Percentiles rank a stretch among this genome's conserved stretches.
phyloP scores from a whole-genome alignment of 768 basidiomycete genomes.

The Phylloporus sp. region DNA sequence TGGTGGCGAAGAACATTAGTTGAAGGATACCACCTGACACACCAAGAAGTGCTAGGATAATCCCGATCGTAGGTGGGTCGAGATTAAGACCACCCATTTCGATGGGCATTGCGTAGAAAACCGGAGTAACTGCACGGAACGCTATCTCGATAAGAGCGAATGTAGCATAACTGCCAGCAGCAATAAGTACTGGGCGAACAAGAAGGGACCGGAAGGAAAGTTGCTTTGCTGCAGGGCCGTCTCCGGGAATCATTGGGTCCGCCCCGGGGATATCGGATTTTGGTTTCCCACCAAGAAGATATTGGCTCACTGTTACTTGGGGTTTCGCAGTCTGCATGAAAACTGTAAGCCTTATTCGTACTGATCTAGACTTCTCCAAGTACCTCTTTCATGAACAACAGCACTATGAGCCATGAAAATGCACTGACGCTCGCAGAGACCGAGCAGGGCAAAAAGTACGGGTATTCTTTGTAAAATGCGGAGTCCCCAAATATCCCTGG shows the following conservation, averaged over 20 bases:
- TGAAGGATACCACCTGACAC: slow-evolving; percentile 44
- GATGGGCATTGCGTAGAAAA: slow-evolving; percentile 32
- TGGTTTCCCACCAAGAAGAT: slow-evolving; percentile 9
- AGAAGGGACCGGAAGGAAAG: slow-evolving; percentile 49
- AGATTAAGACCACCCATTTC: slow-evolving; percentile 29
- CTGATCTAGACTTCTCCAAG: not conserved
- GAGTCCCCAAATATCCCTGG: slow-evolving; percentile 54
- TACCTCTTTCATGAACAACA: slow-evolving; percentile 56
- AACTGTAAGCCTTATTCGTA: not conserved
- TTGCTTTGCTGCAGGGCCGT: slow-evolving; percentile 15
- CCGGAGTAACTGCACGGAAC: slow-evolving; percentile 42
- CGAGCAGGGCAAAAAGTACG: slow-evolving; percentile 72
- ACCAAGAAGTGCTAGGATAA: slow-evolving; percentile 24
- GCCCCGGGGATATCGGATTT: not conserved
- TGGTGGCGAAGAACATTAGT: slow-evolving; percentile 54
- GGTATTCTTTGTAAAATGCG: slow-evolving; percentile 58
- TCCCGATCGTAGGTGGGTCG: slow-evolving; percentile 29
- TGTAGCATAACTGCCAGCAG: slow-evolving; percentile 57
- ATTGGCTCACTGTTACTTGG: slow-evolving; percentile 13
- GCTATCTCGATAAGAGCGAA: slow-evolving; percentile 63
- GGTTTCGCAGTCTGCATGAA: slow-evolving; percentile 15
- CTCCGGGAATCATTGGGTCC: not conserved
- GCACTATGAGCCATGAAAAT: slow-evolving; percentile 46
- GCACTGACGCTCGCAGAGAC: slow-evolving; percentile 54
- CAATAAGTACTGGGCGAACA: slow-evolving; percentile 48